Base-by-base conservation (phyloP, 1,284 basidiomycete genomes). In the Papiliotrema laurentii region DNA sequence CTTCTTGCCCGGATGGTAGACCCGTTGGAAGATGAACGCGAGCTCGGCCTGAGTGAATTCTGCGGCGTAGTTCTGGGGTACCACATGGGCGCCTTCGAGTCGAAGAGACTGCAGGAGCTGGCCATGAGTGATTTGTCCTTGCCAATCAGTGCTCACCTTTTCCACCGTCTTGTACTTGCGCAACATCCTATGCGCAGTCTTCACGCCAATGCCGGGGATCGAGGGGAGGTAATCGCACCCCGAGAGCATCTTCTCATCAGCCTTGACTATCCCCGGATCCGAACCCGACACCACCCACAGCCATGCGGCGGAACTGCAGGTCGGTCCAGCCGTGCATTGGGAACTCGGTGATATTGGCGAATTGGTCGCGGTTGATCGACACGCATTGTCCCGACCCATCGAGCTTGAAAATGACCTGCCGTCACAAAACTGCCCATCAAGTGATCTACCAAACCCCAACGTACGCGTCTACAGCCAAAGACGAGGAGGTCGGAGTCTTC, bases 191-290 rank as follows among this genome's bases (percentile, higher is more conserved):
- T 87, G 87, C 0, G 96, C 93, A n/a, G 89, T 97, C 78, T 97
- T 97, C 16, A 96, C 89, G 0, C 96, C 96, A 30, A 99, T 78
- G 1, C 94, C 94, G 65, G 84, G 90, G 63, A 98, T 91, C 1
- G 92, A 93, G 59, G 97, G 93, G 33, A 97, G 81, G 71, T 99
- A 99, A 71, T 99, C 96, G 69, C 96, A 98, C 2, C 96, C 96
- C 49, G 89, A 90, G 35, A 99, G 79, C 68, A 99, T 97, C 75
- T 77, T 51, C 2, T 25, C 22, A 46, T 45, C 30, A 34, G 30
- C 16, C 18, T 14, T 28, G 14, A 45, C 14, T 16, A 4, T n/a
- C 21, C 21, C 19, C 18, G 24, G 27, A 44, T 38, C 24, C 19
- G 9, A 27, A 40, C 27, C 3, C 4, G n/a, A 18, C 11, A 24